Evolutionary conservation across 805 yeast species (phyloP).

Genomic region (Wickerhamiella australiensis): DNA sequence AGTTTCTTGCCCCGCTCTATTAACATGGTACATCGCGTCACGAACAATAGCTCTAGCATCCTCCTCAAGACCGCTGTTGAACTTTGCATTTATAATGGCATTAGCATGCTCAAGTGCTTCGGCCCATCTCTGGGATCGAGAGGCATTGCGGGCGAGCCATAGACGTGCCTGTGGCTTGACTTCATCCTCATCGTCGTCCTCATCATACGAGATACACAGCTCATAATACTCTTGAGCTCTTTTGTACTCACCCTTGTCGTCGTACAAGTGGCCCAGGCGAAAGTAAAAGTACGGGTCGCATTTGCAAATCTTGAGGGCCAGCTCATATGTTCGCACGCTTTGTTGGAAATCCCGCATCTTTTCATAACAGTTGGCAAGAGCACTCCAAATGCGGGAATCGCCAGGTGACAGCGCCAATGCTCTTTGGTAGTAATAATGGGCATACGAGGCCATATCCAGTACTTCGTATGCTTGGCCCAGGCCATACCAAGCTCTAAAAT

Average conservation of each 20-base stretch:
- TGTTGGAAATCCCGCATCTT: conserved; percentile 59
- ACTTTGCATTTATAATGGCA: conserved; percentile 35
- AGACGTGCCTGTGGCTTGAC: conserved; percentile 71
- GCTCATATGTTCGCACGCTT: conserved; percentile 67
- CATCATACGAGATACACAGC: conserved; percentile 49
- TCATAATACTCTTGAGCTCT: conserved; percentile 54
- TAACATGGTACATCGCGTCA: conserved; percentile 44
- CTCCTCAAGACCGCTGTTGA: conserved; percentile 75
- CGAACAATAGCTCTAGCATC: conserved; percentile 77
- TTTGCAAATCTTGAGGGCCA: conserved; percentile 53
- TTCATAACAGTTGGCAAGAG: conserved; percentile 80
- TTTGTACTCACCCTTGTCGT: conserved; percentile 39
- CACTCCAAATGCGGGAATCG: conserved; percentile 94
- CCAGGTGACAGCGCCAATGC: conserved; percentile 80
- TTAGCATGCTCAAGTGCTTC: conserved; percentile 58
- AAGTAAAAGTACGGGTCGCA: conserved; percentile 45
- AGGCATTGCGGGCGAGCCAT: conserved; percentile 71
- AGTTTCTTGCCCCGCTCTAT: background rate
- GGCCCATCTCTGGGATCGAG: conserved; percentile 44
- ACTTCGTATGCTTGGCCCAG: conserved; percentile 97
- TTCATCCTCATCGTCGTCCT: conserved; percentile 47
- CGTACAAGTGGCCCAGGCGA: conserved; percentile 58
- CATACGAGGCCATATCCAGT: conserved; percentile 84
- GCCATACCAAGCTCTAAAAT: conserved; percentile 97
- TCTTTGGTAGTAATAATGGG: conserved; percentile 80